phyloP scores from a whole-genome alignment of 148 eudicot genomes.

The Rhododendron molle region DNA sequence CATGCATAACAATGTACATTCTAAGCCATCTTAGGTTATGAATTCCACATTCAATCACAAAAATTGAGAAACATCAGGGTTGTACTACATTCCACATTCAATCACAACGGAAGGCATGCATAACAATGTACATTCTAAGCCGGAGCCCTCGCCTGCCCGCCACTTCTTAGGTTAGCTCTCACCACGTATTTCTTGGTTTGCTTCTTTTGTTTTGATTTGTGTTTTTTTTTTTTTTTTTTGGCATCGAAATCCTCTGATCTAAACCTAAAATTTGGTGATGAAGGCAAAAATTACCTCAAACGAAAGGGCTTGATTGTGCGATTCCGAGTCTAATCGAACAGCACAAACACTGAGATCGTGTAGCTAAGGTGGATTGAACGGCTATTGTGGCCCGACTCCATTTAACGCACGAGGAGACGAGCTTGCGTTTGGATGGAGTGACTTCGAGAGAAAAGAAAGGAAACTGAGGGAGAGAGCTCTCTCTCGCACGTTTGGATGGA shows the following conservation, averaged over 20 bases:
- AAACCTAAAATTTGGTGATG: not conserved
- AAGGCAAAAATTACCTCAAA: constrained; percentile 11
- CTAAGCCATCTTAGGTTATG: not conserved
- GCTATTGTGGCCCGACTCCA: not conserved
- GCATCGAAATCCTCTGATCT: not conserved
- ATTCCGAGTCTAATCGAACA: constrained; percentile 2
- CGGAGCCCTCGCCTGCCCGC: constrained; percentile 33
- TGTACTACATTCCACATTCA: not conserved
- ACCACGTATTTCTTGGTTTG: too few relatives aligned
- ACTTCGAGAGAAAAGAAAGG: too few relatives aligned
- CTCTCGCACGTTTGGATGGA: too few relatives aligned
- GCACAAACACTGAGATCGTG: constrained; percentile 1
- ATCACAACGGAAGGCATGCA: not conserved
- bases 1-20: not conserved
- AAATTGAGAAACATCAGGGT: not conserved
- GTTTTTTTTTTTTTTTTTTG: too few relatives aligned
- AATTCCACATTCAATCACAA: not conserved
- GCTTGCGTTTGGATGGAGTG: too few relatives aligned
- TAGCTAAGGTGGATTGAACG: not conserved
- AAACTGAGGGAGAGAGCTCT: too few relatives aligned
- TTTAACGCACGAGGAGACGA: not conserved
- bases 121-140: not conserved
- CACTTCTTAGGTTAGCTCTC: too few relatives aligned
- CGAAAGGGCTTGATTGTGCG: constrained; percentile 11
- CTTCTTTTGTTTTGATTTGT: too few relatives aligned